Evolutionary conservation across 768 basidiomycete species (phyloP), one percentile per base, ranked within the genome.

Genomic region (Auriculariales sp.): DNA sequence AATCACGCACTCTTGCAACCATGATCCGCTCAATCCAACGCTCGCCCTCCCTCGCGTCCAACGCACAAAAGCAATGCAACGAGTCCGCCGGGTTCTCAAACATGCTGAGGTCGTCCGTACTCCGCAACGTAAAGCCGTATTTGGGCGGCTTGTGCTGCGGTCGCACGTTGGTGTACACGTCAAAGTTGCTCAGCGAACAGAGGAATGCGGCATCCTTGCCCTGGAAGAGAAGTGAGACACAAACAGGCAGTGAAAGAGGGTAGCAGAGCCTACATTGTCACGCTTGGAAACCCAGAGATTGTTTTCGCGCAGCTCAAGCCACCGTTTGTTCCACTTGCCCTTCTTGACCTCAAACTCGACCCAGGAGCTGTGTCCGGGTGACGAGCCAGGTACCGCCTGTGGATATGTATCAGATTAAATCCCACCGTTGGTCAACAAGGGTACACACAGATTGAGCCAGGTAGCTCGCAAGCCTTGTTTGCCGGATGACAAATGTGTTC

Each of bases 261-360:
- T 14, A 46, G 32, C 3, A 49, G 25, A 30, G 67, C 75, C 54
- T 56, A 92, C 91, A 60, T 78, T 83, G 49, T 95, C 90, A 15
- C 86, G 82, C 66, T 97, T 98, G 28, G 88, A 83, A 31, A 94
- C 61, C 74, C 81, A 94, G 49, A 98, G 60, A 52, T 78, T 76
- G 55, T 93, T 88, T 58, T 93, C 90, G 45, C 87, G 74, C 24
- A 95, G 74, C 57, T 82, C 79, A 60, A 99, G 70, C 78, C 82
- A 93, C 29, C 90, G 77, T 65, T 97, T 97, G 50, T 71, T 82
- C 95, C 94, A 99, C 64, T 95, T 95, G 30, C 91, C 91, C 52
- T 83, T 78, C 66, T 94, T 97, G 39, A 70, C 71, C 68, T 94
- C 89, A 75, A 81, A 86, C 62, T 97, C 87, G 24, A 97, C 78